Evolutionary conservation across 1,139 yeast genomes (phyloP), one percentile per base, ranked within the genome.

Genomic region (Kodamaea arcana): DNA sequence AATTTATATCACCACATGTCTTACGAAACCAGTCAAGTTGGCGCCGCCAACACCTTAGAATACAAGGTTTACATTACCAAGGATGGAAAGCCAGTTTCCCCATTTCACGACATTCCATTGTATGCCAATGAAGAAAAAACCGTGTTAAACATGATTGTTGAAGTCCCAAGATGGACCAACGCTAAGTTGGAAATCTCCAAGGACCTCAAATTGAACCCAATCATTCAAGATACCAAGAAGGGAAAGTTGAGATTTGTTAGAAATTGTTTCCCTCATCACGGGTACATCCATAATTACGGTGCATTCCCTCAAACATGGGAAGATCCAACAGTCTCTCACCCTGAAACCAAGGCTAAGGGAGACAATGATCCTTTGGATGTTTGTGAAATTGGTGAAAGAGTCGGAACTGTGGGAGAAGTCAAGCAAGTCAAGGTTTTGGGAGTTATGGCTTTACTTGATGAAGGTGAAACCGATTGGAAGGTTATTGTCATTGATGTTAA

Each of bases 281-380:
- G 98, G 18, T 90, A 90, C 66, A 87, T 92, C 44, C 95, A 86
- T 66, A 90, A 90, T 66, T 90, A 90, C 59, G 97, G 98, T 44
- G 97, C 97, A n/a, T 75, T 92, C 61, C 97, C 98, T 31, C 97
- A 90, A 67, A 92, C 98, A 18, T 92, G 97, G 97, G 98, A 92
- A 56, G 80, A 76, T 48, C 79, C 80, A 37, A 67, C 65, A 54
- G 62, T 55, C 45, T 42, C 56, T 34, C 60, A 56, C 44, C 56
- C 52, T 10, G 59, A 54, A 36, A 52, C 62, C 32, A 48, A 52
- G 45, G 75, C 80, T 41, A 75, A 71, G 52, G 98, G 98, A 46
- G 98, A 92, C 65, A 85, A 88, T 55, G 98, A 92, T 65, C 98
- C 98, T 15, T 71, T 92, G 48, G 98, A 92, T 62, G 94, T 92